Base-by-base conservation (phyloP, 768 basidiomycete species). In the Lyophyllum shimeji region DNA sequence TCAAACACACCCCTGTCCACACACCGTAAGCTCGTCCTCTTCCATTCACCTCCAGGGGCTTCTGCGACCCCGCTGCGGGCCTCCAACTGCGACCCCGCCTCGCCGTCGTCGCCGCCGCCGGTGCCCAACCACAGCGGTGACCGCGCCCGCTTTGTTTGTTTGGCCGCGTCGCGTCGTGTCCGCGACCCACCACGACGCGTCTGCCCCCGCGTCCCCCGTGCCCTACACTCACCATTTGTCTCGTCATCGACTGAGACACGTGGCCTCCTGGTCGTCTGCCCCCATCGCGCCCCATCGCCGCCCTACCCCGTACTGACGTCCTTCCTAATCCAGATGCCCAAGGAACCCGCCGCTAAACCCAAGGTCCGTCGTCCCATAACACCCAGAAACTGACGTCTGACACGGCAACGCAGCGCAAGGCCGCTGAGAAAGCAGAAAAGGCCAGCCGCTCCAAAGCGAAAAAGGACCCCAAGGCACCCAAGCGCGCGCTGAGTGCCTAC, bases 401-500 rank as follows among this genome's bases (percentile, higher is more conserved):
- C 27, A 9, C 33, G n/a, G n/a, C n/a, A n/a, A 18, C 44, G 9
- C 68, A 89, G 87, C 85, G 89, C 76, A 90, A 87, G 76, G 87
- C 86, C 67, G 84, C 83, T 51, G 84, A 85, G 65, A 89, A 89
- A 75, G 78, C 81, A 21, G 87, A 88, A 64, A 85, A 84, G 63
- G 75, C 78, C 18, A 58, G 76, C 34, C 73, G 79, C 61, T 25
- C 58, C 27, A 85, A 85, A 68, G 71, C 72, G 57, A 85, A 89
- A 75, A 93, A 92, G 74, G 87, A 93, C 70, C 84, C 83, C 58
- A 89, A 89, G 72, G 84, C 87, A 44, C 94, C 93, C 58, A 97
- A 98, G 78, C 86, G 95, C 52, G 90, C 93, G 0, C 81, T 97
- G 45, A 97, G 95, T 27, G 94, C 96, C 39, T 98, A 97, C 79